Evolutionary conservation across 140 eudicot species (phyloP).

Genomic region (Stevia rebaudiana): DNA sequence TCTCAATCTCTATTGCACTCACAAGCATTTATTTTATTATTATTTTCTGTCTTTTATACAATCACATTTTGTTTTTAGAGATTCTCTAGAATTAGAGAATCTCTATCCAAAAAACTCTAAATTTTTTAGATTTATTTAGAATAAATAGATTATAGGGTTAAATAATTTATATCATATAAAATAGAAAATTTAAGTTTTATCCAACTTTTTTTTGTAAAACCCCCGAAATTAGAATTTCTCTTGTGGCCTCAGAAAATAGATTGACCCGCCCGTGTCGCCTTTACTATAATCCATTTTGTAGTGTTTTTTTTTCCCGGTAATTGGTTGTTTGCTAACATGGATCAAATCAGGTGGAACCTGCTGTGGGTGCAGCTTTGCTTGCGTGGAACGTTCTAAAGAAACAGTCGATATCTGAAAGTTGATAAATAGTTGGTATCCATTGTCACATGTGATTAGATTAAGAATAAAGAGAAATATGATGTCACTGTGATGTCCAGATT

Average conservation of each 20-base stretch:
- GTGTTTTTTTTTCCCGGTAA: neutral
- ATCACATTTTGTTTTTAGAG: too few relatives aligned
- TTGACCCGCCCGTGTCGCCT: neutral
- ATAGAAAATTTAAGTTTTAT: neutral
- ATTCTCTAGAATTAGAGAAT: too few relatives aligned
- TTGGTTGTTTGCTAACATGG: neutral
- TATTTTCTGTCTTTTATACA: too few relatives aligned
- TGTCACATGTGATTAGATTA: neutral
- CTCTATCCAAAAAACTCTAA: too few relatives aligned
- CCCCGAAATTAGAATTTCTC: neutral
- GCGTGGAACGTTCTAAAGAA: constrained; percentile 71
- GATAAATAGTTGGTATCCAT: neutral
- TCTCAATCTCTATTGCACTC: too few relatives aligned
- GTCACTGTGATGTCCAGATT: constrained; percentile 10
- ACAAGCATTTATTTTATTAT: too few relatives aligned
- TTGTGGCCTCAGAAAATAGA: neutral
- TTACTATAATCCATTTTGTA: neutral
- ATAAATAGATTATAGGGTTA: too few relatives aligned
- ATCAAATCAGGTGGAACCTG: constrained; percentile 70
- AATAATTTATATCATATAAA: neutral
- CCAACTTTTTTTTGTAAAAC: neutral
- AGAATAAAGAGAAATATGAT: constrained; percentile 13
- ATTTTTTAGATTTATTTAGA: too few relatives aligned
- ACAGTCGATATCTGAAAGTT: constrained; percentile 32
- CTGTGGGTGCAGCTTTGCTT: constrained; percentile 85